Percentiles rank a stretch among this genome's conserved stretches.
Evolutionary conservation across 1,139 yeast genomes (phyloP).

Genomic region (Nakaseomyces kungkrabaensis): DNA sequence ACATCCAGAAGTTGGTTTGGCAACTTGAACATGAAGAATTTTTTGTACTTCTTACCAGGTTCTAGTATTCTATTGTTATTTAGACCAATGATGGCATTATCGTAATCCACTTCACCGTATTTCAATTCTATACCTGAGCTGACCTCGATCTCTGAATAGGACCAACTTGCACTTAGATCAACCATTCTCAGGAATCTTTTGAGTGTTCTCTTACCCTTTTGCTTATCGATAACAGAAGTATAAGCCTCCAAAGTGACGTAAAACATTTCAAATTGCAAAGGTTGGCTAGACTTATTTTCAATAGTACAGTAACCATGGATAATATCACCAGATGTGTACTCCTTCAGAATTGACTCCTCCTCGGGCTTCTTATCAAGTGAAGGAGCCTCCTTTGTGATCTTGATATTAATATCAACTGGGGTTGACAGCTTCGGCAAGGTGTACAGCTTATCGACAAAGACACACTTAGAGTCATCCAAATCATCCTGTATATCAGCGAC

Average conservation of each 20-base stretch:
- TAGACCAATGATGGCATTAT: slow-evolving; percentile 43
- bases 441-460: slow-evolving; percentile 30
- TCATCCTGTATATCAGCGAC: slow-evolving; percentile 13
- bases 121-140: slow-evolving; percentile 41
- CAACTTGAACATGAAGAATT: slow-evolving; percentile 52
- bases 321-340: slow-evolving; percentile 46
- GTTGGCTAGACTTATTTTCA: slow-evolving; percentile 33
- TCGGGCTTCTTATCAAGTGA: slow-evolving; percentile 22
- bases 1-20: slow-evolving; percentile 49
- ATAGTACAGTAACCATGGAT: slow-evolving; percentile 43
- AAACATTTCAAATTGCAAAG: slow-evolving; percentile 45
- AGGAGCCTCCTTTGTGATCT: slow-evolving; percentile 32
- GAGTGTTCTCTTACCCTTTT: slow-evolving; percentile 23
- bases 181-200: slow-evolving; percentile 34
- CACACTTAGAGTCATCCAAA: slow-evolving; percentile 17
- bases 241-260: slow-evolving; percentile 48
- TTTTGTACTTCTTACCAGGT: slow-evolving; percentile 46
- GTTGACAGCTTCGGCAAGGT: slow-evolving; percentile 24
- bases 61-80: slow-evolving; percentile 40
- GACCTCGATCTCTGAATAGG: slow-evolving; percentile 30
- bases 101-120: slow-evolving; percentile 38
- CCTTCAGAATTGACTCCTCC: slow-evolving; percentile 33
- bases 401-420: slow-evolving; percentile 28
- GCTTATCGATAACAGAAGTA: slow-evolving; percentile 26
- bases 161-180: slow-evolving; percentile 36